These are phyloP conservation scores for Diospyros lotus DNA, from an alignment of 148 eudicot genomes.

Conservation along the genomic window DNA sequence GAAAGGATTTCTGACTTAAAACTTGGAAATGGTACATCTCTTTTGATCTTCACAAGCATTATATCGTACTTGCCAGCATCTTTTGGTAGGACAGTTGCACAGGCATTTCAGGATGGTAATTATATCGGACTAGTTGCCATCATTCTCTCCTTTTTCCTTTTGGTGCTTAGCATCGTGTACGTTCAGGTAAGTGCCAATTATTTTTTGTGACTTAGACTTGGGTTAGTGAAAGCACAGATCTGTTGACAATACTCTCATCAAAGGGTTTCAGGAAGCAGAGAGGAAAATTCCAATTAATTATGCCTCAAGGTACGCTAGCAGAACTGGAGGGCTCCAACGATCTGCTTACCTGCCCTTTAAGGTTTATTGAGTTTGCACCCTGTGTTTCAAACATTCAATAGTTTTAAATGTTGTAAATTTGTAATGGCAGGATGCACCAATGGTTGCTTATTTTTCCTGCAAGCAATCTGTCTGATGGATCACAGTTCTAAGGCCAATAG, in stretches of 20 bases:
- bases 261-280: conserved; percentile 93
- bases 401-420: not conserved
- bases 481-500: not conserved
- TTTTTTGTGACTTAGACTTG: conserved; percentile 4
- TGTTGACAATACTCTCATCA: conserved; percentile 18
- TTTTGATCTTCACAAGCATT: conserved; percentile 93
- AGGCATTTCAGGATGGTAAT: conserved; percentile 92
- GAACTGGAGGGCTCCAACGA: conserved; percentile 77
- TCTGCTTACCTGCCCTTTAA: conserved; percentile 97
- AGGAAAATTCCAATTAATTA: conserved; percentile 97
- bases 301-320: conserved; percentile 88
- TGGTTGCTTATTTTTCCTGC: no score
- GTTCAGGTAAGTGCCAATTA: conserved; percentile 63
- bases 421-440: not conserved
- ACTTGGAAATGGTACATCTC: conserved; percentile 98
- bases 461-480: no score
- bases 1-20: conserved; percentile 92
- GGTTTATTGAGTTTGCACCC: conserved; percentile 33
- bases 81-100: conserved; percentile 88
- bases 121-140: conserved; percentile 71
- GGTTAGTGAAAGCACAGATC: conserved; percentile 12
- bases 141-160: conserved; percentile 55
- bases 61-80: conserved; percentile 97
- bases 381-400: not conserved
- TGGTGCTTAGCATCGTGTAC: conserved; percentile 96